Evolutionary conservation across 1,284 basidiomycete genomes (phyloP), one percentile per base, ranked within the genome.

Genomic region (Meira miltonrushii): DNA sequence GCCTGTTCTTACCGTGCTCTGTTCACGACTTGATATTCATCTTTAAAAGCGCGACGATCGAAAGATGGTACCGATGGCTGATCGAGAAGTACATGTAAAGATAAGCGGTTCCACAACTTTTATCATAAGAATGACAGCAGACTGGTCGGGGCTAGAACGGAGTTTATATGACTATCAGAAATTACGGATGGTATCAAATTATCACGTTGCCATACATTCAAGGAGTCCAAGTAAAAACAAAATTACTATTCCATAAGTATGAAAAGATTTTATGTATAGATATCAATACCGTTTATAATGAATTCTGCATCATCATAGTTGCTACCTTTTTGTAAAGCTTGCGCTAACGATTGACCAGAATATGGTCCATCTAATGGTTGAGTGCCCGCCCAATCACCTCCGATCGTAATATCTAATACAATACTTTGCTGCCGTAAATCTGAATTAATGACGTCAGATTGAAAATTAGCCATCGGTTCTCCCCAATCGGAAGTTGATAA

Each of bases 321-420:
- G 17, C 44, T 48, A 46, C 54, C 54, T 41, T 48, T 55, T 19
- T 41, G 15, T 11, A 55, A 21, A 12, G 54, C 54, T 25, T 52
- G 13, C 21, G 13, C 11, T 25, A 44, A 33, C 10, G 49, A 28
- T 21, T 41, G 15, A 28, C 54, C 54, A 5, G 37, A 3, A 46
- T 39, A 46, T 2, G 39, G 11, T 5, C 56, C 56, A n/a, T 59
- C 37, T 21, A 59, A 13, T 10, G 39, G 21, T 15, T 23, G 7
- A 37, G 19, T 55, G 0, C 54, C 72, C 0, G 72, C 74, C 72
- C 71, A 77, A 54, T 68, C 64, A 15, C 75, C 75, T 51, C 71
- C 74, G 11, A 76, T 61, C 4, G 74, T 74, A 57, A 75, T 75
- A 52, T 75, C 67, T 15, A 76, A 65, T 19, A 75, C 52, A 55